These are phyloP conservation scores for Colletotrichum salicis DNA, from an alignment of 2,329 filamentous ascomycete species.

Conservation along the genomic window DNA sequence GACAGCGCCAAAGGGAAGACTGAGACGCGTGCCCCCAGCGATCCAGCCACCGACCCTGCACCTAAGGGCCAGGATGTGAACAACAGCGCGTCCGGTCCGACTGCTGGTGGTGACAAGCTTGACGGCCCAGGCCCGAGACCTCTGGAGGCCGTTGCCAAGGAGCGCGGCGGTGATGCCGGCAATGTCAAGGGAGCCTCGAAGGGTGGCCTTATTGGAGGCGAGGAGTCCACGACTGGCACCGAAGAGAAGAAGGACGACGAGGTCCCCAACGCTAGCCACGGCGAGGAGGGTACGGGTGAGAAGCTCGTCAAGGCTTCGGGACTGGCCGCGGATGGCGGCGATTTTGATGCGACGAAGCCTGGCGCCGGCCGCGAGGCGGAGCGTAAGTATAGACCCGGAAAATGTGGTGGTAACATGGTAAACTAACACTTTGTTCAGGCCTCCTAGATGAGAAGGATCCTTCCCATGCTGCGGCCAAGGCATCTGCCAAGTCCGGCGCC, in stretches of 20 bases:
- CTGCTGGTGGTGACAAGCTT: slow-evolving; percentile 47
- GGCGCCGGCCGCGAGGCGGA: slow-evolving; percentile 76
- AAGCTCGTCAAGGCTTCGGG: slow-evolving; percentile 68
- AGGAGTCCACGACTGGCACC: slow-evolving; percentile 25
- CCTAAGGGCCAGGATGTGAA: slow-evolving; percentile 49
- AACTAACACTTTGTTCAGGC: slow-evolving; percentile 50
- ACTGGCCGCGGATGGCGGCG: slow-evolving; percentile 71
- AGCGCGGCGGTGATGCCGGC: slow-evolving; percentile 48
- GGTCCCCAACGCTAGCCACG: slow-evolving; percentile 21
- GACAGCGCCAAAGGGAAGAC: slow-evolving; percentile 47
- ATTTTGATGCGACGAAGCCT: slow-evolving; percentile 72
- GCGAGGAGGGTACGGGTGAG: slow-evolving; percentile 62
- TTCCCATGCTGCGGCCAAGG: slow-evolving; percentile 24
- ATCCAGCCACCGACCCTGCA: slow-evolving; percentile 47
- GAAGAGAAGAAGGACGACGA: slow-evolving; percentile 35
- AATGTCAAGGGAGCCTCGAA: slow-evolving; percentile 24
- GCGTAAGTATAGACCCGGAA: slow-evolving; percentile 55
- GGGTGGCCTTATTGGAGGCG: slow-evolving; percentile 30
- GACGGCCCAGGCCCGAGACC: slow-evolving; percentile 57
- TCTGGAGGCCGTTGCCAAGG: slow-evolving; percentile 48
- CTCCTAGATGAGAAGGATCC: slow-evolving; percentile 62
- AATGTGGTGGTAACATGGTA: slow-evolving; percentile 7
- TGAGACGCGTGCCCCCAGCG: slow-evolving; percentile 52
- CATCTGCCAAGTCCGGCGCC: slow-evolving; percentile 36
- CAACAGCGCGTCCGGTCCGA: slow-evolving; percentile 45